Percentiles rank a stretch among this genome's conserved stretches.
phyloP scores from a whole-genome alignment of 148 eudicot genomes.

The Euryodendron excelsum region DNA sequence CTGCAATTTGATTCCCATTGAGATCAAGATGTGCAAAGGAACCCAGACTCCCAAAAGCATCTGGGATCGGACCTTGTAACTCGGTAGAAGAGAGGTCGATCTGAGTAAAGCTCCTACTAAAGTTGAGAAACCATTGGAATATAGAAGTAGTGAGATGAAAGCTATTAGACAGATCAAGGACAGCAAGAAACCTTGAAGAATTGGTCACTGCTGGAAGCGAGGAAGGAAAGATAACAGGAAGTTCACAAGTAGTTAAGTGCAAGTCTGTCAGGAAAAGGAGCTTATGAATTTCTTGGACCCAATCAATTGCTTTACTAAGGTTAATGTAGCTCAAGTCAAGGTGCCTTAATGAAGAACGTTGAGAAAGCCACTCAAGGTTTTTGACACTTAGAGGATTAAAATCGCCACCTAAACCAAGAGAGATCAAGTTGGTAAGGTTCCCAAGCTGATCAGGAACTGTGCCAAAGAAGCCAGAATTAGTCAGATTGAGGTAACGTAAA shows the following conservation, averaged over 20 bases:
- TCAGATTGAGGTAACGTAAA: conserved; percentile 16
- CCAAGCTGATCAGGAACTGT: too few relatives aligned
- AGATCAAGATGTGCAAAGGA: too few relatives aligned
- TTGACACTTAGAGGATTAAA: background rate
- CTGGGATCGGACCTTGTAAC: too few relatives aligned
- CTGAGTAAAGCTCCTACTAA: background rate
- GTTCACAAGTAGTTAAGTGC: background rate
- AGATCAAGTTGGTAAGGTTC: conserved; percentile 15
- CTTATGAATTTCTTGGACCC: conserved; percentile 9
- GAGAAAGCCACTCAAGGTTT: conserved; percentile 22
- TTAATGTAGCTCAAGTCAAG: background rate
- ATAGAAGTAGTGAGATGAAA: background rate
- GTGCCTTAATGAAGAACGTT: too few relatives aligned
- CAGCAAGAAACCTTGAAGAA: background rate
- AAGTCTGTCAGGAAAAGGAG: conserved; percentile 13
- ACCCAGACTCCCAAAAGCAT: background rate
- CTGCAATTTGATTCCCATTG: too few relatives aligned
- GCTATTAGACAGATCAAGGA: background rate
- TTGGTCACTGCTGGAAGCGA: background rate
- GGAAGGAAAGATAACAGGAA: background rate
- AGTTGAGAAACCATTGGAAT: background rate
- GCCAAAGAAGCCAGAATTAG: background rate
- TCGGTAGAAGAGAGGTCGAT: background rate
- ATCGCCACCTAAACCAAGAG: background rate
- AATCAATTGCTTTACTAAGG: conserved; percentile 14